Evolutionary conservation across 768 basidiomycete species (phyloP), one percentile per base, ranked within the genome.

Genomic region (Hygrophorus pudorinus): DNA sequence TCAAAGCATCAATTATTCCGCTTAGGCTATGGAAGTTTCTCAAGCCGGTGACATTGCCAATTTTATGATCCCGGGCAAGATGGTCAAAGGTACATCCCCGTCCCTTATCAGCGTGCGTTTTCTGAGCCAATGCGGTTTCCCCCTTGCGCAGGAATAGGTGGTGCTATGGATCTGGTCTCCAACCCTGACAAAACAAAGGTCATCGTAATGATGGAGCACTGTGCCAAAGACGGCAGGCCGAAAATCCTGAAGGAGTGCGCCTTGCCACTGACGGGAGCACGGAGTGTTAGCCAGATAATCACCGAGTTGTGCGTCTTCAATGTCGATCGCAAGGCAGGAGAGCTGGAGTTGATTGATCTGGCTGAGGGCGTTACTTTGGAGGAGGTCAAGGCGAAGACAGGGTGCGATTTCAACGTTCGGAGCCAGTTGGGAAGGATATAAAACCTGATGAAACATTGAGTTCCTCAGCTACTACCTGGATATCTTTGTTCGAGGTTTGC

Each of bases 31-130:
- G 88, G 81, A 97, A 72, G 93, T 97, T 39, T 91, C 90, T 1
- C 81, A 86, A 51, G 79, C 78, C 1, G 92, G 89, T 32, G 93
- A 97, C 60, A 85, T 97, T 50, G 93, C 93, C 45, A 97, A 97
- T 69, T 97, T 90, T 60, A 97, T 96, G 93, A 92, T 96, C 56
- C 93, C 92, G 2, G 89, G 91, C 11, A 94, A 96, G 67, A 74
- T 91, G 59, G 73, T 90, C 28, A 89, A 86, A 71, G 85, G 84
- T 75, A 51, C 10, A 21, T 36, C 51, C 45, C 34, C 14, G 16
- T 37, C 37, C 41, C 14, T 34, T 29, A 36, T 35, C 32, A 3
- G 17, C 17, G 31, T 12, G 14, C 12, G 11, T 38, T 41, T 1
- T 38, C 20, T 11, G 10, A 39, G 37, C 45, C 45, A 17, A 24